Evolutionary conservation across 768 basidiomycete genomes (phyloP).

Genomic region (Leccinum boreale): DNA sequence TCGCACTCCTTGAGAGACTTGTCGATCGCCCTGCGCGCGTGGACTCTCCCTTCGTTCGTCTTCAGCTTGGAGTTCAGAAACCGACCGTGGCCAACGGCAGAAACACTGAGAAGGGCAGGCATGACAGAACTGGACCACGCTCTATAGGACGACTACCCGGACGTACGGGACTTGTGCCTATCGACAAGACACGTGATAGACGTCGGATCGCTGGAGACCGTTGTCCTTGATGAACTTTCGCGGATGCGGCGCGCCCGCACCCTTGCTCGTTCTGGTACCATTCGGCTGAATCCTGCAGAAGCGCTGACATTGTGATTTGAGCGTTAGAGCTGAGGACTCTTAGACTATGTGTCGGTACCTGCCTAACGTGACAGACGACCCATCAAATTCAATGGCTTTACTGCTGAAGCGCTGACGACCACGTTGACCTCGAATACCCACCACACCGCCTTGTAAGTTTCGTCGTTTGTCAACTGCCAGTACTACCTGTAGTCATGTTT

Average conservation of each 20-base stretch:
- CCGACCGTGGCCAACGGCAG: too few relatives aligned
- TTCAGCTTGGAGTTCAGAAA: slow-evolving; percentile 47
- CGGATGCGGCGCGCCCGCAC: slow-evolving; percentile 55
- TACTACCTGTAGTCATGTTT: not conserved
- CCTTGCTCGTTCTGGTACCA: slow-evolving; percentile 52
- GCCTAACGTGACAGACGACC: not conserved
- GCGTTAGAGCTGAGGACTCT: too few relatives aligned
- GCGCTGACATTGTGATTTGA: not conserved
- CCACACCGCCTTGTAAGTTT: slow-evolving; percentile 3
- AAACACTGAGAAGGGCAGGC: too few relatives aligned
- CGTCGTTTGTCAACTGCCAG: slow-evolving; percentile 7
- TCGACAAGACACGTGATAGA: slow-evolving; percentile 16
- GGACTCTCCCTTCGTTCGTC: slow-evolving; percentile 44
- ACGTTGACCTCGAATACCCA: slow-evolving; percentile 10
- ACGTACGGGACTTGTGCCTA: too few relatives aligned
- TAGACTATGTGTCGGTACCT: slow-evolving; percentile 6
- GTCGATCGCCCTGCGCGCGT: slow-evolving; percentile 49
- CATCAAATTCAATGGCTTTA: not conserved
- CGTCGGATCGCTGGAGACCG: slow-evolving; percentile 39
- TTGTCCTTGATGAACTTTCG: slow-evolving; percentile 47
- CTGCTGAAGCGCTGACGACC: not conserved
- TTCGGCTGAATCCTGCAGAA: slow-evolving; percentile 4
- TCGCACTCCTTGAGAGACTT: slow-evolving; percentile 47
- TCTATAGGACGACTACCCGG: too few relatives aligned
- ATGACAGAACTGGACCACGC: too few relatives aligned